Evolutionary conservation across 805 yeast species (phyloP).

Genomic region (Priceomyces melissophilus): DNA sequence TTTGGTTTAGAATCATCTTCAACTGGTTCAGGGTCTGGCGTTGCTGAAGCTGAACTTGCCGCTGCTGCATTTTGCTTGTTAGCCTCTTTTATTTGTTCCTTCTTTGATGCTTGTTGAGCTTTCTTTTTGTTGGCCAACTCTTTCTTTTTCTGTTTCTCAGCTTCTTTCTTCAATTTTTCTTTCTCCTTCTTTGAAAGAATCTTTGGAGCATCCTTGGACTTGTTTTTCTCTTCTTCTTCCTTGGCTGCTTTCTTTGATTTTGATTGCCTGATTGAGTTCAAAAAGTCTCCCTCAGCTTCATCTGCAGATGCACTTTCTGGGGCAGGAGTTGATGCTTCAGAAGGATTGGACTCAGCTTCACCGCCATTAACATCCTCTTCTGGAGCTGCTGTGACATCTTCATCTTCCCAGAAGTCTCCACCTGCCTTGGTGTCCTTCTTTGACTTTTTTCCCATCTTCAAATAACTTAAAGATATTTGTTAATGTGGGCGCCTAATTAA

Average conservation of each 20-base stretch:
- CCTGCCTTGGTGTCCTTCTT: conserved; percentile 62
- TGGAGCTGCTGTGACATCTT: conserved; percentile 41
- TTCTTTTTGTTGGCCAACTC: conserved; percentile 86
- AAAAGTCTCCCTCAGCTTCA: conserved; percentile 59
- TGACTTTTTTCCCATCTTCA: conserved; percentile 49
- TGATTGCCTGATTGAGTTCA: conserved; percentile 77
- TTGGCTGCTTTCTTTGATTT: conserved; percentile 74
- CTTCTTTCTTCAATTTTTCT: conserved; percentile 93
- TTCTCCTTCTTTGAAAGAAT: conserved; percentile 90
- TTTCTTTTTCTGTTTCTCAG: conserved; percentile 86
- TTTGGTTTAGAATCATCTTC: conserved; percentile 31
- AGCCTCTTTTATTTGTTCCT: conserved; percentile 51
- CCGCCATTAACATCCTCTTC: conserved; percentile 34
- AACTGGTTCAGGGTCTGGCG: conserved; percentile 30
- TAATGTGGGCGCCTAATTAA: neutral
- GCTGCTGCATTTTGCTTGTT: conserved; percentile 43
- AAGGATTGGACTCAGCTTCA: conserved; percentile 22
- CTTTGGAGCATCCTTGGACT: conserved; percentile 56
- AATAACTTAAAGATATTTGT: conserved; percentile 1
- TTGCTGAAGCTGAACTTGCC: conserved; percentile 20
- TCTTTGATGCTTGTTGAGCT: conserved; percentile 59
- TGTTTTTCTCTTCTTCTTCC: conserved; percentile 55
- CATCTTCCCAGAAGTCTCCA: conserved; percentile 80
- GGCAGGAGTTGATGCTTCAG: conserved; percentile 36
- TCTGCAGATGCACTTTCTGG: conserved; percentile 19